Evolutionary conservation across 2,329 filamentous ascomycete genomes (phyloP).

Genomic region (Grosmannia huntii): DNA sequence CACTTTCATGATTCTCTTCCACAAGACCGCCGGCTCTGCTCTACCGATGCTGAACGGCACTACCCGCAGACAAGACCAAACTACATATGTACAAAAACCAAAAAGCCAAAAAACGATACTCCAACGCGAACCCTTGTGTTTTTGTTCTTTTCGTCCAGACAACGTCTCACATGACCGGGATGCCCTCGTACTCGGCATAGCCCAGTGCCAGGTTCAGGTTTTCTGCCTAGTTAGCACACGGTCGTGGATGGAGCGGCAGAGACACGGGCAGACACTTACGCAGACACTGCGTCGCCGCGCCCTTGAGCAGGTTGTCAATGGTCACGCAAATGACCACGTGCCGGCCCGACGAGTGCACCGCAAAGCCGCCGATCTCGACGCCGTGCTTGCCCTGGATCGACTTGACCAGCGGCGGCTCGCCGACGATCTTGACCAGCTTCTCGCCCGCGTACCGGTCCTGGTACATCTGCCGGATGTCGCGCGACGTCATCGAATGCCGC

Average conservation of each 20-base stretch:
- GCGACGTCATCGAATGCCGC: conserved; percentile 72
- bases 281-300: conserved; percentile 82
- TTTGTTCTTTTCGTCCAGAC: not conserved
- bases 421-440: conserved; percentile 84
- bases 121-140: too few relatives aligned
- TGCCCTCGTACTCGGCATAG: conserved; percentile 80
- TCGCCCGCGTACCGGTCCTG: conserved; percentile 94
- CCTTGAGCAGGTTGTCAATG: conserved; percentile 90
- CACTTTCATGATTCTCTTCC: too few relatives aligned
- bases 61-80: not conserved
- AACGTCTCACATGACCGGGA: conserved; percentile 40
- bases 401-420: conserved; percentile 78
- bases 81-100: not conserved
- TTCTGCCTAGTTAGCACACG: conserved; percentile 33
- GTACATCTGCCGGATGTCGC: conserved; percentile 88
- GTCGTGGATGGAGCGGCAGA: not conserved
- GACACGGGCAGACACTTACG: conserved; percentile 43
- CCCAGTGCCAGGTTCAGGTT: conserved; percentile 92
- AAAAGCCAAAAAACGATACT: too few relatives aligned
- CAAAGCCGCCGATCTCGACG: conserved; percentile 89
- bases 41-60: not conserved
- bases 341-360: conserved; percentile 81
- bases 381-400: conserved; percentile 74
- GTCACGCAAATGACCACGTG: conserved; percentile 88
- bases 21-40: too few relatives aligned